Evolutionary conservation across 2,329 filamentous ascomycete species (phyloP).

Genomic region (Huntiella decipiens): DNA sequence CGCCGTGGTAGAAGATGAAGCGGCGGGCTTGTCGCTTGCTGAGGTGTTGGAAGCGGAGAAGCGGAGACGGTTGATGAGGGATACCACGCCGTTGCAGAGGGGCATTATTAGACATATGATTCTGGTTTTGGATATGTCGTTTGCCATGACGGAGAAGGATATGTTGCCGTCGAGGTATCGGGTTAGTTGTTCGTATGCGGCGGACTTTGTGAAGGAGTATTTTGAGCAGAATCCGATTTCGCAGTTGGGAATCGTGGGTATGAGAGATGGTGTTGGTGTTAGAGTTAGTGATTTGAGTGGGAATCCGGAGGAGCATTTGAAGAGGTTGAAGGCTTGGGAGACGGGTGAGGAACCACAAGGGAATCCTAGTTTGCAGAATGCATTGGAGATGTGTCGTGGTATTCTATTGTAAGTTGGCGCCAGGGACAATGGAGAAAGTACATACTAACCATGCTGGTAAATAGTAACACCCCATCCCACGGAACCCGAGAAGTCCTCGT

Average conservation of each 20-base stretch:
- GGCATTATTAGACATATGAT: conserved; percentile 96
- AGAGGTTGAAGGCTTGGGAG: conserved; percentile 49
- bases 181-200: conserved; percentile 62
- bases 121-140: conserved; percentile 76
- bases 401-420: conserved; percentile 51
- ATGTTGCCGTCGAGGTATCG: conserved; percentile 74
- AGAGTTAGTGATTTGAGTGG: conserved; percentile 78
- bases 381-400: conserved; percentile 83
- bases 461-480: conserved; percentile 72
- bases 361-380: conserved; percentile 75
- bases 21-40: conserved; percentile 61
- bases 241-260: conserved; percentile 78
- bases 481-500: conserved; percentile 86
- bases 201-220: conserved; percentile 79
- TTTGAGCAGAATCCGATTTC: conserved; percentile 98
- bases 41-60: conserved; percentile 66
- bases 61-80: conserved; percentile 52
- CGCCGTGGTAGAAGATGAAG: conserved; percentile 55
- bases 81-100: conserved; percentile 86
- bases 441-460: conserved; percentile 2
- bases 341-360: conserved; percentile 46
- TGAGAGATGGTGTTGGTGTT: conserved; percentile 79
- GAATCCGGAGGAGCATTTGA: conserved; percentile 75
- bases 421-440: not conserved
- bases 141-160: conserved; percentile 90